These are phyloP conservation scores for Saccharum spontaneum DNA, from an alignment of 176 grass and related monocot species.

Conservation along the genomic window DNA sequence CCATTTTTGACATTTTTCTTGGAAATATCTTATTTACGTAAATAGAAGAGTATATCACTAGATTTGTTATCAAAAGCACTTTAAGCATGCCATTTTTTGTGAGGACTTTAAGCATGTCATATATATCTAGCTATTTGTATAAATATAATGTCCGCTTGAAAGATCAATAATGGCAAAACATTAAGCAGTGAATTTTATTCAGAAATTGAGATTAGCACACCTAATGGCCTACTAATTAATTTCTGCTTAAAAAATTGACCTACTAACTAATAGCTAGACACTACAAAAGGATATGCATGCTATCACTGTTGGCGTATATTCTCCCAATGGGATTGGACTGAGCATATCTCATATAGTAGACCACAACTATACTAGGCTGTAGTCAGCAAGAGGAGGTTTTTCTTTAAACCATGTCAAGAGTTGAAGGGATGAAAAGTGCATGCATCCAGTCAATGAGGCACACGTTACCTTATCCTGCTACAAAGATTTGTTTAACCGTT, in stretches of 20 bases:
- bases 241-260: too few species aligned
- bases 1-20: neutral
- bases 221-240: neutral
- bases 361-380: too few species aligned
- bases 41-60: neutral
- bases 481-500: too few species aligned
- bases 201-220: neutral
- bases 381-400: too few species aligned
- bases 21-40: neutral
- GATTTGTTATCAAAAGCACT: neutral
- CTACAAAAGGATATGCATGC: neutral
- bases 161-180: neutral
- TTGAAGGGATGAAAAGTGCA: too few species aligned
- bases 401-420: too few species aligned
- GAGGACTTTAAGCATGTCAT: neutral
- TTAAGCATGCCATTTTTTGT: too few species aligned
- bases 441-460: too few species aligned
- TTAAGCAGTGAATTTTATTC: neutral
- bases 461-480: too few species aligned
- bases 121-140: neutral
- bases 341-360: too few species aligned
- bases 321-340: too few species aligned
- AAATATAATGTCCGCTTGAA: too few species aligned
- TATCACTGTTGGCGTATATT: neutral
- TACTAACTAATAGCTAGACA: neutral